Conservation (phyloP, 805 yeast species). For the Blastobotrys parvus region DNA sequence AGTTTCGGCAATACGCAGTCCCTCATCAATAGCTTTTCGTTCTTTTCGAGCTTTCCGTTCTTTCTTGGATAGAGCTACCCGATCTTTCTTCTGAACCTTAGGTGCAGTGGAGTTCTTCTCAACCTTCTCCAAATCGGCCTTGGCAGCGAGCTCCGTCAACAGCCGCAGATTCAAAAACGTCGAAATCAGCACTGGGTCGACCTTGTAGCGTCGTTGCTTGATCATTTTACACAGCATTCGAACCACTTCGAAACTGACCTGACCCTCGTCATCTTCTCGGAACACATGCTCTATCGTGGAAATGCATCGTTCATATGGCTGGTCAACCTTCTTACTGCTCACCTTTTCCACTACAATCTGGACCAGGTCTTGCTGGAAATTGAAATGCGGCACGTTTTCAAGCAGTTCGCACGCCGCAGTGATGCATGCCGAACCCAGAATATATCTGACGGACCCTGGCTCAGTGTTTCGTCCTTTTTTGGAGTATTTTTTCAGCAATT, state of each 20-base stretch:
- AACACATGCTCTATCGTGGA: slow-evolving; percentile 62
- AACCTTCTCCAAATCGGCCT: slow-evolving; percentile 34
- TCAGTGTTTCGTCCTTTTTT: slow-evolving; percentile 30
- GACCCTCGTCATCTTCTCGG: slow-evolving; percentile 73
- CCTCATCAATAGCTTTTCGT: slow-evolving; percentile 78
- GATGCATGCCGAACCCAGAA: slow-evolving; percentile 38
- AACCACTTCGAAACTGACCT: slow-evolving; percentile 65
- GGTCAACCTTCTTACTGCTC: slow-evolving; percentile 40
- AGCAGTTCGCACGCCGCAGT: slow-evolving; percentile 75
- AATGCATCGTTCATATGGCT: slow-evolving; percentile 50
- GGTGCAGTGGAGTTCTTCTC: slow-evolving; percentile 38
- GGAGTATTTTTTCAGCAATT: slow-evolving; percentile 38
- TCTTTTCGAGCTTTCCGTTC: slow-evolving; percentile 85
- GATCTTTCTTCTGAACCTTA: slow-evolving; percentile 72
- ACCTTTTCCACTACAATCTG: slow-evolving; percentile 59
- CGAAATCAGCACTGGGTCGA: slow-evolving; percentile 76
- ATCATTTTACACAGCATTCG: slow-evolving; percentile 61
- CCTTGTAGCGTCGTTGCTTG: slow-evolving; percentile 63
- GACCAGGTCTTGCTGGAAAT: slow-evolving; percentile 69
- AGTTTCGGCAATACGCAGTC: slow-evolving; percentile 77
- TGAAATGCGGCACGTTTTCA: slow-evolving; percentile 65
- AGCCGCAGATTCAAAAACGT: slow-evolving; percentile 53
- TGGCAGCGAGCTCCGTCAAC: slow-evolving; percentile 30
- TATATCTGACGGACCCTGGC: slow-evolving; percentile 13
- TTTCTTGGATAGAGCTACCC: slow-evolving; percentile 85